Base-by-base conservation (phyloP, 2,329 filamentous ascomycete species). In the Arthrobotrys entomopaga region DNA sequence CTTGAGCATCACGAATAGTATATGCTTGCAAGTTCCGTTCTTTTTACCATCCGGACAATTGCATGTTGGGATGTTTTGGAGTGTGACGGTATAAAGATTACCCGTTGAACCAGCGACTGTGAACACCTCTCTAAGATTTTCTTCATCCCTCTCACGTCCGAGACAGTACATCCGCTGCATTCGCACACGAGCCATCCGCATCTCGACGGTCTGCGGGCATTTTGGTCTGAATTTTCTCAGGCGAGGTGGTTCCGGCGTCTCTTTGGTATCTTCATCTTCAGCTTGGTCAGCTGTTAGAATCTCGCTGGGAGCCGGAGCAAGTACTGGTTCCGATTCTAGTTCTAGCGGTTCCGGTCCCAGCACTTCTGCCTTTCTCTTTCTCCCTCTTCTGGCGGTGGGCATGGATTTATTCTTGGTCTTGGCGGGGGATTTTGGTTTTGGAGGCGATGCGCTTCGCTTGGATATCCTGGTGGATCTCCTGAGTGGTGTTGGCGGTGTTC, bases 61-160 rank as follows among this genome's bases (percentile, higher is more conserved):
- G 79, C 88, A 90, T 0, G 77, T 81, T 0, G 87, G 86, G 16
- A 83, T 77, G n/a, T 82, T 82, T 2, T 82, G 81, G 60, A 90
- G 84, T 38, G 81, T 81, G 34, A 90, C 84, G 0, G 81, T 85
- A 79, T 91, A 90, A 67, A 90, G 83, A 76, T 90, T 90, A 15
- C 88, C 88, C 0, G 87, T 90, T 8, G 86, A 86, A 0, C 88
- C 89, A 0, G 88, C 86, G 73, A 90, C 82, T 67, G 87, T 83
- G 54, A 90, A 82, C 0, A 80, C 81, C 79, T 90, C 87, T 82
- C 54, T 74, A 26, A 72, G 58, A 42, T 75, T 65, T 22, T 63
- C 29, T 16, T 66, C 67, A 7, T 65, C 54, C 8, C 77, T 73
- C 34, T 74, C 50, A 16, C 77, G 76, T 13, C 75, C 75, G 1